Base-by-base conservation (phyloP, 768 basidiomycete species). In the Coprinopsis sp. region DNA sequence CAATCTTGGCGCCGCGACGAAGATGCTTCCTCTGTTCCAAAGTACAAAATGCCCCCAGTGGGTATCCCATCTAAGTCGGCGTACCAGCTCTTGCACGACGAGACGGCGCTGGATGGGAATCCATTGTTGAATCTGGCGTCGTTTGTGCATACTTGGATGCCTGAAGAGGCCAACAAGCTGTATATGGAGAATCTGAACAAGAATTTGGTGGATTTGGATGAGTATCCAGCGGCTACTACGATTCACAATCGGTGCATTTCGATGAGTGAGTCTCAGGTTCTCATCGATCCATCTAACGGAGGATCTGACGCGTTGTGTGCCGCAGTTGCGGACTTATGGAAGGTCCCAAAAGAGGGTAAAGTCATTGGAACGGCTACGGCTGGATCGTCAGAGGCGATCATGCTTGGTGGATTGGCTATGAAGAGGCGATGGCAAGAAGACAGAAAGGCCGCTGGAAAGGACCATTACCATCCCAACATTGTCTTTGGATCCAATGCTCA, bases 391-490 rank as follows among this genome's bases (percentile, higher is more conserved):
- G 82, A 85, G 60, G 83, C 81, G 1, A 82, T 84, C 62, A 79
- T 81, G 74, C 77, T 85, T 7, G 81, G 79, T n/a, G 82, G 81
- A 12, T 63, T 85, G 1, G 82, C 84, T 1, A 67, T 83, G 67
- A 86, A 86, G 64, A 76, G 78, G 58, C 65, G 73, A 22, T 85
- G 82, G 83, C 82, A 77, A 72, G 74, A 76, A 18, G 67, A 67
- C 0, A 76, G 82, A 14, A 84, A 82, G 57, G 70, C 73, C 19
- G 78, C 76, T 23, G 74, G 77, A 33, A 76, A 81, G 53, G 77
- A 79, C 37, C 54, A 67, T 38, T 72, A 58, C 52, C 75, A 81
- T 37, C 82, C 81, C 2, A 78, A 78, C 54, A 70, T 80, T 48
- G 70, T 82, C 27, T 77, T 80, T 55, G 77, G 77, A 16, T 65